These are phyloP conservation scores for Dryas drummondii DNA, from an alignment of 306 rosid species.

Conservation along the genomic window DNA sequence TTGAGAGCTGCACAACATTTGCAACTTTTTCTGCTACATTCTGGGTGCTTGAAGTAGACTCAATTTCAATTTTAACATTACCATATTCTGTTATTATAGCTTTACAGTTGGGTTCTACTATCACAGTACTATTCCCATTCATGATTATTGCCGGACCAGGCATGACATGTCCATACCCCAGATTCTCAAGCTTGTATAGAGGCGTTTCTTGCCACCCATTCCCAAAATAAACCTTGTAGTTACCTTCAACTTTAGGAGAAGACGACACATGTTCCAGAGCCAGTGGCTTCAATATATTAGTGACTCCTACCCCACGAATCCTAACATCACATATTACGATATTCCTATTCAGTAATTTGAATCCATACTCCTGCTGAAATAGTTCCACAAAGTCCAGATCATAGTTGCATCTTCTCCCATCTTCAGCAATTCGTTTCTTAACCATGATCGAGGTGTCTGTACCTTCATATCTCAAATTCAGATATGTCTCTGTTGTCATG, in stretches of 20 bases:
- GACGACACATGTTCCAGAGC: conserved; percentile 45
- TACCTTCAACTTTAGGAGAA: conserved; percentile 62
- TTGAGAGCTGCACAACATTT: conserved; percentile 90
- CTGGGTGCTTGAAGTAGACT: conserved; percentile 44
- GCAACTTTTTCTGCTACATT: conserved; percentile 64
- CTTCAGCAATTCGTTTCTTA: conserved; percentile 42
- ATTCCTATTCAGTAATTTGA: conserved; percentile 69
- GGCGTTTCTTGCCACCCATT: conserved; percentile 82
- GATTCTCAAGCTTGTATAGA: conserved; percentile 78
- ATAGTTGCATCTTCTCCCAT: conserved; percentile 48
- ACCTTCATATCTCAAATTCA: conserved; percentile 92
- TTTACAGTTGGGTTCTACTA: conserved; percentile 80
- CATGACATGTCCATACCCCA: conserved; percentile 59
- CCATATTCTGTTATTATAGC: conserved; percentile 76
- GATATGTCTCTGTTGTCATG: conserved; percentile 63
- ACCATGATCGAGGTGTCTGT: conserved; percentile 96
- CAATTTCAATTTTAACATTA: conserved; percentile 74
- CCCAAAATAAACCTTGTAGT: conserved; percentile 76
- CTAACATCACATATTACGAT: conserved; percentile 76
- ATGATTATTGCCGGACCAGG: conserved; percentile 82
- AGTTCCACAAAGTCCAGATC: conserved; percentile 64
- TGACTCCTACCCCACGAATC: conserved; percentile 83
- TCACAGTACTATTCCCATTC: conserved; percentile 95
- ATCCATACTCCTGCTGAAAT: conserved; percentile 89
- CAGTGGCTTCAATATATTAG: conserved; percentile 77